Evolutionary conservation across 2,329 filamentous ascomycete species (phyloP), one percentile per base, ranked within the genome.

Genomic region (Stemphylium vesicarium): DNA sequence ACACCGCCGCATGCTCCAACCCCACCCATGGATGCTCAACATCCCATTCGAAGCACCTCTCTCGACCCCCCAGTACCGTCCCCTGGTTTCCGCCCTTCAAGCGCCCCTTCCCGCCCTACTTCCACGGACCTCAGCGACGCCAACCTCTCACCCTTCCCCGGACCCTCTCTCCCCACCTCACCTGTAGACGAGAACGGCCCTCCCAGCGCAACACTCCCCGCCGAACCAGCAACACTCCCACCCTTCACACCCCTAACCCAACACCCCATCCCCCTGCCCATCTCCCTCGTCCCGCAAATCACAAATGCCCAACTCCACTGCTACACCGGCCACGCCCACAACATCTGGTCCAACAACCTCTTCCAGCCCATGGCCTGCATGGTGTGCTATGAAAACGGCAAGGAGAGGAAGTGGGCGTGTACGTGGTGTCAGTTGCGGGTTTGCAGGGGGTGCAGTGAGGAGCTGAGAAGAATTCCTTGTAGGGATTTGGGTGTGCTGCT

Each of bases 401-500:
- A 46, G 2, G 68, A 71, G 16, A 51, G 64, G 13, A 69, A 65
- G 51, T 75, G 70, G 66, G 57, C 59, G n/a, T 77, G 75, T 42
- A 63, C 65, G 13, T 75, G 72, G 72, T 77, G 75, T 47, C 69
- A 68, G 50, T 50, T 77, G 55, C 41, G 73, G 8, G 63, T 77
- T 15, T 77, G 75, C 50, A 31, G 57, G 4, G 43, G 5, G 2
- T 77, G 75, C 31, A 65, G 66, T 11, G 57, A 60, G 7, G 68
- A 68, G 36, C 52, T 76, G 36, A 45, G 47, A 22, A 51, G 43
- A 26, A 43, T 63, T 29, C 60, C 65, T 4, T 62, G 63, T 1
- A n/a, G 66, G 35, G 49, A 67, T 47, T 26, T 75, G 52, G 50
- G 45, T 6, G 29, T 16, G 10, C 41, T 71, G 50, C 2, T 72